Percentiles rank a stretch among this genome's conserved stretches.
These are phyloP conservation scores for Drechslerella dactyloides DNA, from an alignment of 2,329 filamentous ascomycete genomes.

Conservation along the genomic window DNA sequence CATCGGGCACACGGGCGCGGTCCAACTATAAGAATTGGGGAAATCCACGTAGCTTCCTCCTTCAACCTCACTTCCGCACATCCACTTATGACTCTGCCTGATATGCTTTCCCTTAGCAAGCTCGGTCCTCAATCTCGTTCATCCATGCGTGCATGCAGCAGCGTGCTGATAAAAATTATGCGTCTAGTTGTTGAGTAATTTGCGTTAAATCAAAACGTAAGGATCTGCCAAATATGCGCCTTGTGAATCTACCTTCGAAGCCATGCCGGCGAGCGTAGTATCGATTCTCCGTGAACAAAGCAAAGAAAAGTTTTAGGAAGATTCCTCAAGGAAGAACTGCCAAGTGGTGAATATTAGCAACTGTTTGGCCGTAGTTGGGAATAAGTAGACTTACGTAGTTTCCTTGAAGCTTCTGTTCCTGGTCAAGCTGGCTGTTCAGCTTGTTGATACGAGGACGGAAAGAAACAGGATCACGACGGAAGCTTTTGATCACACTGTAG, in stretches of 20 bases:
- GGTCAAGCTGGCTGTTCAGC: conserved; percentile 89
- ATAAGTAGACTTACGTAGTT: conserved; percentile 76
- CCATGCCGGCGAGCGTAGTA: conserved; percentile 26
- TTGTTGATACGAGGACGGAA: conserved; percentile 99
- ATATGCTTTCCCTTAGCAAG: too few relatives aligned
- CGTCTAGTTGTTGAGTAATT: not conserved
- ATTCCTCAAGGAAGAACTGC: conserved; percentile 94
- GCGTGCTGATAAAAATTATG: not conserved
- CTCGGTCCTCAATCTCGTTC: too few relatives aligned
- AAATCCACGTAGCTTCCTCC: not conserved
- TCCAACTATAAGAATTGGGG: conserved; percentile 7
- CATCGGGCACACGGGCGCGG: conserved; percentile 7
- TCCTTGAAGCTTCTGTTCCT: conserved; percentile 91
- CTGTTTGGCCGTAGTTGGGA: not conserved
- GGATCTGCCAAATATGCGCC: conserved; percentile 36
- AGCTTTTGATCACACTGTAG: conserved; percentile 58
- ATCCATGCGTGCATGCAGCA: not conserved
- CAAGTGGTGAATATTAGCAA: conserved; percentile 13
- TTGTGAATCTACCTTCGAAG: conserved; percentile 26
- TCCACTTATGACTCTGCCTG: not conserved
- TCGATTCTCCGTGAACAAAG: conserved; percentile 15
- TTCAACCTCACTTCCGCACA: conserved; percentile 5
- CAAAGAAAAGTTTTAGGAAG: conserved; percentile 61
- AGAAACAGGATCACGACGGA: conserved; percentile 95
- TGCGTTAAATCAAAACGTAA: conserved; percentile 16